Percentiles rank a stretch among this genome's conserved stretches.
These are phyloP conservation scores for Fusarium sp. DNA, from an alignment of 2,329 filamentous ascomycete genomes.

Conservation along the genomic window DNA sequence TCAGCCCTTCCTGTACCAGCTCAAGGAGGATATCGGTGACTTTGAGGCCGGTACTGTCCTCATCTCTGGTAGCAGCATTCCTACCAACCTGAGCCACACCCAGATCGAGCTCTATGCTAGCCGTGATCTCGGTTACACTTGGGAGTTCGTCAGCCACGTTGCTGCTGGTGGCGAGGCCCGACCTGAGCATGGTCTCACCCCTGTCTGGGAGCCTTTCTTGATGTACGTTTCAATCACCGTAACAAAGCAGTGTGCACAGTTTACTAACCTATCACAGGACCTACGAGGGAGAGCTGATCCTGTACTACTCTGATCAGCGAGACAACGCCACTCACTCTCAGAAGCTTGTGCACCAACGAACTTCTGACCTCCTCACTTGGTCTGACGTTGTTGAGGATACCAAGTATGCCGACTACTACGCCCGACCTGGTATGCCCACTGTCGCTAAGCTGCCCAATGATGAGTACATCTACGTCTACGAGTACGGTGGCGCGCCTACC, in stretches of 20 bases:
- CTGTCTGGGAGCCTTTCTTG: slow-evolving; percentile 81
- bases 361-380: slow-evolving; percentile 71
- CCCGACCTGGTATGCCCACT: slow-evolving; percentile 76
- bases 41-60: slow-evolving; percentile 74
- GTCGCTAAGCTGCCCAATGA: slow-evolving; percentile 69
- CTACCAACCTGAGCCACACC: slow-evolving; percentile 69
- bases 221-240: slow-evolving; percentile 45
- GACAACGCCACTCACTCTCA: slow-evolving; percentile 71
- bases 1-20: slow-evolving; percentile 76
- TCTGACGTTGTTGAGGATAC: slow-evolving; percentile 68
- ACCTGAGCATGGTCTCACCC: slow-evolving; percentile 73
- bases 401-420: slow-evolving; percentile 70
- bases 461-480: slow-evolving; percentile 69
- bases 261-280: slow-evolving; percentile 49
- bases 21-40: slow-evolving; percentile 67
- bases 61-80: slow-evolving; percentile 70
- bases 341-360: slow-evolving; percentile 74
- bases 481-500: slow-evolving; percentile 64
- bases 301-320: slow-evolving; percentile 80
- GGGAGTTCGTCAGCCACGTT: slow-evolving; percentile 76
- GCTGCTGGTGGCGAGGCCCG: slow-evolving; percentile 72
- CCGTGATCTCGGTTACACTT: slow-evolving; percentile 69
- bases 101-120: slow-evolving; percentile 78
- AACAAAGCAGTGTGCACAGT: accelerated
- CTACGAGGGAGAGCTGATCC: slow-evolving; percentile 69